A percentile compares a stretch with the other conserved stretches of the same genome.
Evolutionary conservation across 1,139 yeast genomes (phyloP).

Genomic region (Kluyveromyces sp.): DNA sequence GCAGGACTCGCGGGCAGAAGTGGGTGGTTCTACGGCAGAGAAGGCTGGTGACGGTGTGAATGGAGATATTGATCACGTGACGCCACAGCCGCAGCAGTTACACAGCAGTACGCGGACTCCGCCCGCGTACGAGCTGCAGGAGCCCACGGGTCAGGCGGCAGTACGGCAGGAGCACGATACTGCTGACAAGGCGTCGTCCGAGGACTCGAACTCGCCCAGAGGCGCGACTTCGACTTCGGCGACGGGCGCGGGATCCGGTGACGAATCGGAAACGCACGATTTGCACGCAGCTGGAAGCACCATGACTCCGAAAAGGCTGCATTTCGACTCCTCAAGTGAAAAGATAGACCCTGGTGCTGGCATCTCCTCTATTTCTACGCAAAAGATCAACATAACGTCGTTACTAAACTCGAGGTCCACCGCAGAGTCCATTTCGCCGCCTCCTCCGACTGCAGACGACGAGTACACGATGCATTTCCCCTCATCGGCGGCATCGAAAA

Average conservation of each 20-base stretch:
- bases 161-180: too few relatives aligned
- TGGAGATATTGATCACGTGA: background rate
- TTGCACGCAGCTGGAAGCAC: constrained; percentile 9
- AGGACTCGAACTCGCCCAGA: too few relatives aligned
- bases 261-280: background rate
- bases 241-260: background rate
- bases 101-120: too few relatives aligned
- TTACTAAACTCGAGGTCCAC: constrained; percentile 19
- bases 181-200: too few relatives aligned
- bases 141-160: too few relatives aligned
- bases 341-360: constrained; percentile 22
- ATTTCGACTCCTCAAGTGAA: constrained; percentile 19
- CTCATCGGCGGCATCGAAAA: constrained; percentile 7
- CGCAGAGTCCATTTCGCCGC: constrained; percentile 19
- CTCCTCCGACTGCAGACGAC: constrained; percentile 12
- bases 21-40: too few relatives aligned
- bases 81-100: too few relatives aligned
- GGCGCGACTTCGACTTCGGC: background rate
- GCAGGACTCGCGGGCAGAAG: too few relatives aligned
- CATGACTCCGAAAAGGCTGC: constrained; percentile 23
- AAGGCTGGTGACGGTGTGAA: too few relatives aligned
- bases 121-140: too few relatives aligned
- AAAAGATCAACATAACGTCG: constrained; percentile 23
- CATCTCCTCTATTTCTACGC: constrained; percentile 12
- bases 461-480: constrained; percentile 9